Base-by-base conservation (phyloP, 352 stramenopile genomes). In the Pythium guiyangense region DNA sequence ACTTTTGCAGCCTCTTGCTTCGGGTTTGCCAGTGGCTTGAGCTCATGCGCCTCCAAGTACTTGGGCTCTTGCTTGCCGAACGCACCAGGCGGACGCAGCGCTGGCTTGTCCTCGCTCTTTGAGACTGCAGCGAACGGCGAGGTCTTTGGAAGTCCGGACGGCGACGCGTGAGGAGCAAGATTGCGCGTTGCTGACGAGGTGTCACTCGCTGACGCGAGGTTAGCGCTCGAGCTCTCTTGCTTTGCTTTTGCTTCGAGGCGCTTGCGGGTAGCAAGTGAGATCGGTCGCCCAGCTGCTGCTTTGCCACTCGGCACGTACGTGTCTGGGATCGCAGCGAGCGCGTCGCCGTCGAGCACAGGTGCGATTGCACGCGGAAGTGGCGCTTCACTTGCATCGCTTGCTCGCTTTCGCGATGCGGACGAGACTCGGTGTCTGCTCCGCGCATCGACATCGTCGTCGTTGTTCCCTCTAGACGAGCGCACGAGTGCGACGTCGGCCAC, bases 181-280 rank as follows among this genome's bases (percentile, higher is more conserved):
- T 9, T 17, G 22, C 42, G 27, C 37, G 27, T 51, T 10, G 26
- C 11, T 35, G 26, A 27, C 14, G 39, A 55, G 20, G 0, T 48
- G n/a, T 22, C 17, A n/a, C 18, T 20, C 14, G 14, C 18, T 15
- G 18, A 27, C 17, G 11, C 20, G 27, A 44, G 1, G 12, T 18
- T 17, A 29, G 44, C 31, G 59, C 43, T 47, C n/a, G 35, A 27
- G n/a, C 43, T 59, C 15, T 80, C 71, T 29, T 73, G 70, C 17
- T 84, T 81, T 6, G 73, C 62, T 48, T 88, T 90, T 2, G 80
- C 73, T 54, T 90, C 79, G 1, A 92, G 43, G 2, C 83, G 64
- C 43, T 90, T 92, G 18, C 79, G 67, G 1, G 76, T 84, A 1
- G 76, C 70, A 0, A 79, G 53, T 5, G 71, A 76, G 20, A 81